phyloP scores from a whole-genome alignment of 1,284 basidiomycete genomes.

The Trichosporon asahii region DNA sequence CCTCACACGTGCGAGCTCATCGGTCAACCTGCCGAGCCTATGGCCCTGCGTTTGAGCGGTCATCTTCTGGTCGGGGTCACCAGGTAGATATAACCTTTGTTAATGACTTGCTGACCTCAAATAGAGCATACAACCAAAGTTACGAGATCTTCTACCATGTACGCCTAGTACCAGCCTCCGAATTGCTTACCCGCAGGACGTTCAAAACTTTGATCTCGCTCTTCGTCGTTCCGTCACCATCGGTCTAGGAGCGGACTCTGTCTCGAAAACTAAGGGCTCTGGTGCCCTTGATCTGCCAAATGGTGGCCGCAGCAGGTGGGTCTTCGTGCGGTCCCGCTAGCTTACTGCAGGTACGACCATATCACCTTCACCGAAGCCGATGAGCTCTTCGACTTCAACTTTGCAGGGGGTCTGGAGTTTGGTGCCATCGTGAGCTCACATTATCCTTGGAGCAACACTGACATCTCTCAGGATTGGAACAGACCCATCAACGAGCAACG shows the following conservation, averaged over 20 bases:
- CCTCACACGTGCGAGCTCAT: conserved; percentile 72
- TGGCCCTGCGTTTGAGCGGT: conserved; percentile 76
- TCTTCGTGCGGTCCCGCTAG: conserved; percentile 7
- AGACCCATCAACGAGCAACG: conserved; percentile 27
- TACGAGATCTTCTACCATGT: conserved; percentile 43
- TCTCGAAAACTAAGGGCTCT: conserved; percentile 10
- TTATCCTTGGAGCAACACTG: neutral
- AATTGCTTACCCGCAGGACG: conserved; percentile 25
- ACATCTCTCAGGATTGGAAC: conserved; percentile 35
- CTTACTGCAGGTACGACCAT: conserved; percentile 32
- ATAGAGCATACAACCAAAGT: conserved; percentile 38
- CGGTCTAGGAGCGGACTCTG: conserved; percentile 17
- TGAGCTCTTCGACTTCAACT: conserved; percentile 15
- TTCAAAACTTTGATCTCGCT: conserved; percentile 33
- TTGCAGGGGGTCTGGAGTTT: conserved; percentile 29
- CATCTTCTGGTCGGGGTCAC: conserved; percentile 81
- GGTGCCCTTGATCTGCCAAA: conserved; percentile 35
- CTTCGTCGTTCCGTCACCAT: conserved; percentile 33
- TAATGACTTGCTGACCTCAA: conserved; percentile 6
- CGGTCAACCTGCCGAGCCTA: conserved; percentile 72
- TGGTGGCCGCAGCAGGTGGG: conserved; percentile 37
- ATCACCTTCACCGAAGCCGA: conserved; percentile 40
- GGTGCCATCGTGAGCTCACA: conserved; percentile 30
- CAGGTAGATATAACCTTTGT: conserved; percentile 59
- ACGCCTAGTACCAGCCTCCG: neutral